Percentiles rank a stretch among this genome's conserved stretches.
phyloP scores from a whole-genome alignment of 225 moss, liverwort and hornwort species.

The Physcomitrium patens region DNA sequence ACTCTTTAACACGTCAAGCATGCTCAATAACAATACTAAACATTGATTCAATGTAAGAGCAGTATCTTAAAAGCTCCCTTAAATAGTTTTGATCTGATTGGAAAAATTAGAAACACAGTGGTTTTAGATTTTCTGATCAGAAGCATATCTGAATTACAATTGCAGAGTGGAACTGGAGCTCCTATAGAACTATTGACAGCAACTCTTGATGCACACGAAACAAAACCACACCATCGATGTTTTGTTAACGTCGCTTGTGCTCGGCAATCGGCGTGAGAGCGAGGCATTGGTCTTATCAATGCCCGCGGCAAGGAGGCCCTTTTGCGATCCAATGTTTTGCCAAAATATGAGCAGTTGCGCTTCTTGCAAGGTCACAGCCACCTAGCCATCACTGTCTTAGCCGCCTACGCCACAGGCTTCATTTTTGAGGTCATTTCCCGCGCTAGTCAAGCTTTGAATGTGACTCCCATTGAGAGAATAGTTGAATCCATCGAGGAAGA shows the following conservation, averaged over 20 bases:
- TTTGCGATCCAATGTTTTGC: slow-evolving; percentile 51
- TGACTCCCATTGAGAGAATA: slow-evolving; percentile 58
- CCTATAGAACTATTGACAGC: slow-evolving; percentile 81
- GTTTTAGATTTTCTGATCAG: slow-evolving; percentile 11
- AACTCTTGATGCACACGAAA: slow-evolving; percentile 59
- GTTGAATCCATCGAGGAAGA: no score
- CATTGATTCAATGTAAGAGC: not conserved
- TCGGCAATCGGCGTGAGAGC: slow-evolving; percentile 53
- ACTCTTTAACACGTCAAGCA: slow-evolving; percentile 18
- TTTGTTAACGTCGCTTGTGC: slow-evolving; percentile 52
- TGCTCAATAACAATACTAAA: not conserved
- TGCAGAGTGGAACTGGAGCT: slow-evolving; percentile 90
- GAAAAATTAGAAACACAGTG: slow-evolving; percentile 16
- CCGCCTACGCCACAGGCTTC: slow-evolving; percentile 51
- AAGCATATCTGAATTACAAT: slow-evolving; percentile 84
- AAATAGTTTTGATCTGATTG: slow-evolving; percentile 12
- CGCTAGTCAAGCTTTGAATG: slow-evolving; percentile 35
- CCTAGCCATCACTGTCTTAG: slow-evolving; percentile 54
- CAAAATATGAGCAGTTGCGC: slow-evolving; percentile 61
- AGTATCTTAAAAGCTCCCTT: not conserved
- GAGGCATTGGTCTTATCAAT: slow-evolving; percentile 57
- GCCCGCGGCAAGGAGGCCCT: slow-evolving; percentile 60
- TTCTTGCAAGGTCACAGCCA: slow-evolving; percentile 59
- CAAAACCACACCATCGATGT: slow-evolving; percentile 67
- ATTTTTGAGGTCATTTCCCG: slow-evolving; percentile 58